Conservation (phyloP, 1,139 yeast species). For the Yamadazyma songkhlaensis region DNA sequence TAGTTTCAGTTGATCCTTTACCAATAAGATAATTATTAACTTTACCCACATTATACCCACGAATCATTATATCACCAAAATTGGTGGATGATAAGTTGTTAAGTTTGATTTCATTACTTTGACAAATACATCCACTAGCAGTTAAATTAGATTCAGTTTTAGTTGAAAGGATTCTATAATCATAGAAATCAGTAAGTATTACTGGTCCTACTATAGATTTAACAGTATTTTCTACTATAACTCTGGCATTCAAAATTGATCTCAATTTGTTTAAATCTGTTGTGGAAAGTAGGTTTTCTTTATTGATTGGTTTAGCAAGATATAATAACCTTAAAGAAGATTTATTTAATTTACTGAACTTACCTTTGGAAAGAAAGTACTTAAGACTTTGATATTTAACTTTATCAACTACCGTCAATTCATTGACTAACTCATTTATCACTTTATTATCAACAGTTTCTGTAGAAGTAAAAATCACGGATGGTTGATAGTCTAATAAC, state of each 20-base stretch:
- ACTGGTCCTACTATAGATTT: constrained; percentile 56
- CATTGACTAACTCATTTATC: neutral
- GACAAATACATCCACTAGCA: constrained; percentile 47
- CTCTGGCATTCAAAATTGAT: constrained; percentile 46
- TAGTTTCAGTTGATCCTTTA: constrained; percentile 13
- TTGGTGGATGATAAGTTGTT: constrained; percentile 26
- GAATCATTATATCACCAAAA: constrained; percentile 51
- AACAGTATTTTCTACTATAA: constrained; percentile 51
- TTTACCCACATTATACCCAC: constrained; percentile 71
- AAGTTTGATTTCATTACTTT: constrained; percentile 50
- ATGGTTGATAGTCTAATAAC: constrained; percentile 18
- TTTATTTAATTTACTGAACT: constrained; percentile 16
- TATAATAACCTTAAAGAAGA: constrained; percentile 39
- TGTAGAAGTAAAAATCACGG: constrained; percentile 22
- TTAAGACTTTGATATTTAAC: constrained; percentile 13
- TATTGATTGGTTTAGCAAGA: constrained; percentile 23
- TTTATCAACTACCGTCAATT: neutral
- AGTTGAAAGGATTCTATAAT: constrained; percentile 49
- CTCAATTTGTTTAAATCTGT: constrained; percentile 41
- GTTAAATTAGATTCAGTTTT: constrained; percentile 13
- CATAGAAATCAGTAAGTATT: constrained; percentile 57
- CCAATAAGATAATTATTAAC: constrained; percentile 22
- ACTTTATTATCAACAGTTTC: neutral
- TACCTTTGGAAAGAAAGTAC: constrained; percentile 26
- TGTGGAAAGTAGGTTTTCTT: constrained; percentile 17